Evolutionary conservation across 1,284 basidiomycete species (phyloP), one percentile per base, ranked within the genome.

Genomic region (Coriolopsis trogii): DNA sequence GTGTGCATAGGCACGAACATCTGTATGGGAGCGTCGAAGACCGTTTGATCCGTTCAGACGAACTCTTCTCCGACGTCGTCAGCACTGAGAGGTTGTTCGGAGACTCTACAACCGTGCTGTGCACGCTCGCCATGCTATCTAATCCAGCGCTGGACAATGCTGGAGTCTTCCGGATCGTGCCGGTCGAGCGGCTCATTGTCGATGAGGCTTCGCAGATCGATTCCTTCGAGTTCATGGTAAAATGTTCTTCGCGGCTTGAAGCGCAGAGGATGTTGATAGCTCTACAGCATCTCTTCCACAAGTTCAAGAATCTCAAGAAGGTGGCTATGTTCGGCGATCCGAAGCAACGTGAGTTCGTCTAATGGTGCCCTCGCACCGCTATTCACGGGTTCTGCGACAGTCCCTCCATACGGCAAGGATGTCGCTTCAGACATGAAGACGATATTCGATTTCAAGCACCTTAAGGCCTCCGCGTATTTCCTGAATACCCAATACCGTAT

Each of bases 121-220:
- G 82, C 58, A 90, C 88, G n/a, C 64, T 89, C 0, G 74, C 76
- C 60, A 90, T 89, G 83, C 73, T 90, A 3, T 85, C 84, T 1
- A 79, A 73, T 51, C 38, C 58, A 0, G 46, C 44, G 12, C 51
- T 70, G 3, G 16, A 36, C 6, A 15, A 38, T 0, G 23, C 30
- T 1, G 67, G 63, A 0, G 47, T 69, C 30, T 52, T 55, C 23
- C 29, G 41, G 1, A 15, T 61, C 24, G 69, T 80, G 18, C 84
- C 84, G 3, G 38, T 78, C 25, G 53, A 59, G 12, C 71, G 65
- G 21, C 59, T 80, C 16, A 60, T 79, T 3, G 53, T 79, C 39
- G 79, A 80, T 62, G 77, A 79, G 53, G 77, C 79, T 1, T 76
- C 74, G 6, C 77, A 81, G 51, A 79, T 79, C 44, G 75, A 78